Evolutionary conservation across 371 early-diverging fungal genomes (phyloP).

Genomic region (Apophysomyces elegans): DNA sequence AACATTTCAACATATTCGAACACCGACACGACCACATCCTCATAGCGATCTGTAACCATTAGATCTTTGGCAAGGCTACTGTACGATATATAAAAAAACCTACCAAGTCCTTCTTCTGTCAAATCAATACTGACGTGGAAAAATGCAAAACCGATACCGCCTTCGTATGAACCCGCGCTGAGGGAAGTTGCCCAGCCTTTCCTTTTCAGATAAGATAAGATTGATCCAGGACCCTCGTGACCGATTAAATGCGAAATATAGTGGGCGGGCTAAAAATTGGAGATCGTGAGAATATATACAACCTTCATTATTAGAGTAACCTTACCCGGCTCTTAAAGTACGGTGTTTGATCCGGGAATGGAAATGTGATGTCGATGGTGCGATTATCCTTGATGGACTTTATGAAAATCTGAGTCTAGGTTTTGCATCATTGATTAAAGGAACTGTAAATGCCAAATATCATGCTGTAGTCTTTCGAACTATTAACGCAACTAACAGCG

Average conservation of each 20-base stretch:
- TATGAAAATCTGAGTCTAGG: constrained; percentile 65
- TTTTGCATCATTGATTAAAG: constrained; percentile 10
- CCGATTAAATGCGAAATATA: constrained; percentile 79
- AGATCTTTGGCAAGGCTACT: background rate
- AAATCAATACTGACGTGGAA: constrained; percentile 79
- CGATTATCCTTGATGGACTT: constrained; percentile 84
- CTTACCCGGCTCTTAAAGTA: constrained; percentile 60
- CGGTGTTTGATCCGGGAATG: constrained; percentile 77
- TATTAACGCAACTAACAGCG: background rate
- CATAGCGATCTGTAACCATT: constrained; percentile 57
- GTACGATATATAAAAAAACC: constrained; percentile 6
- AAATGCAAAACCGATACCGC: constrained; percentile 74
- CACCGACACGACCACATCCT: constrained; percentile 78
- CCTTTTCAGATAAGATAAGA: constrained; percentile 81
- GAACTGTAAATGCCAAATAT: constrained; percentile 1
- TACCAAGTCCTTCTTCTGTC: constrained; percentile 81
- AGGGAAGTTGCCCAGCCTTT: constrained; percentile 87
- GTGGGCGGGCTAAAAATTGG: constrained; percentile 55
- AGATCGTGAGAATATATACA: background rate
- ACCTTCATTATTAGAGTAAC: background rate
- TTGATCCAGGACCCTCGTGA: constrained; percentile 86
- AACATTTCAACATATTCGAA: constrained; percentile 92
- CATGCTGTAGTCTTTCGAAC: background rate
- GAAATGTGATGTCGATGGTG: constrained; percentile 77
- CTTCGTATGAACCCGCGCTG: constrained; percentile 62